Base-by-base conservation (phyloP, 441 rosid genomes). In the Pelargonium myrrhifolium region DNA sequence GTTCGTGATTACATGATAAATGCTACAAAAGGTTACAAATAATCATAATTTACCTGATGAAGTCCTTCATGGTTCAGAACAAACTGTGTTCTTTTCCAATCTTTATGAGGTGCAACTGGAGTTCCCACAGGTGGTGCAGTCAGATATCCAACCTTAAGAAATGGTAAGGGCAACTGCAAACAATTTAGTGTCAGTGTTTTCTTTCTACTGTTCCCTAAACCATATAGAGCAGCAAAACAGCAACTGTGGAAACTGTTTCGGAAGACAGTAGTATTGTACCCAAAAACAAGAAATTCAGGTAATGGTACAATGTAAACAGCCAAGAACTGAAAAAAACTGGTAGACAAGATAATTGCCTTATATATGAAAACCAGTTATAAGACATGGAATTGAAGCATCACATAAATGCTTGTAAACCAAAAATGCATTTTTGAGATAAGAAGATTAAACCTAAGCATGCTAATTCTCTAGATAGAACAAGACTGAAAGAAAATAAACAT, bases 111-210 rank as follows among this genome's bases (percentile, higher is more conserved):
- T 11, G 99, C 93, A 58, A 88, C 80, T 14, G 76, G 66, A 68
- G 81, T 78, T 11, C 96, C 98, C 39, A 75, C 92, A 0, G 93
- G 96, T 53, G 96, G 90, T 70, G 90, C 97, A 56, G 78, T 85
- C 60, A 93, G 80, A 82, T 89, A 89, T 65, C 97, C 99, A 65
- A 83, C 83, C 85, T 91, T 93, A 65, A 93, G 90, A 77, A 84
- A 87, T 3, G 99, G 97, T 45, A 91, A 81, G 43, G 96, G 99
- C 74, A 93, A 80, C 99, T 93, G 92, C 60, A 73, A 77, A 83
- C 26, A 69, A 72, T 71, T 55, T 28, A 66, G 64, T 14, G 70
- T 76, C 64, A 80, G 79, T 77, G 47, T 67, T 66, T 51, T 7
- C n/a, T 35, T 56, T 12, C 17, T 11, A 56, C 40, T 37, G 6